Conservation (phyloP, 352 stramenopile genomes). For the Thraustotheca clavata region DNA sequence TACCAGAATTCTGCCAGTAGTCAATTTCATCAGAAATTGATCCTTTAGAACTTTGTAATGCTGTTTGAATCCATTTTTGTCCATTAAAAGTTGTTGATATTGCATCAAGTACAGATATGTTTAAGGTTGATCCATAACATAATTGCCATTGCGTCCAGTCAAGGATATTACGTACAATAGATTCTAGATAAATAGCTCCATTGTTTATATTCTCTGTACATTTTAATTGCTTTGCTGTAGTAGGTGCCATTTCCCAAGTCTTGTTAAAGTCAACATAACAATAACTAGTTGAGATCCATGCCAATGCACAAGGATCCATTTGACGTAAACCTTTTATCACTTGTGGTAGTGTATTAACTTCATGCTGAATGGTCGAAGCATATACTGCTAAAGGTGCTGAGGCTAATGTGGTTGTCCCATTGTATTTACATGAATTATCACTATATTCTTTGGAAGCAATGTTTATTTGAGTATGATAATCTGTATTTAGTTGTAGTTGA, state of each 20-base stretch:
- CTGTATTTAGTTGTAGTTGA: conserved; percentile 1
- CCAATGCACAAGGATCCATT: background rate
- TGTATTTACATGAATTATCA: background rate
- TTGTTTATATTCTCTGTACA: background rate
- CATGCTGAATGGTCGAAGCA: background rate
- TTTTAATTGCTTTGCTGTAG: background rate
- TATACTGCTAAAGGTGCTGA: background rate
- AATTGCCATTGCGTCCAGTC: background rate
- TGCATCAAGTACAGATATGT: background rate
- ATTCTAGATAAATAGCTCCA: conserved; percentile 13
- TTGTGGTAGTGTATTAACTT: background rate
- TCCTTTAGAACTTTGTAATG: background rate
- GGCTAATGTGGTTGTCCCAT: background rate
- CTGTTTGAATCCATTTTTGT: background rate
- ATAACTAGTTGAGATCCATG: background rate
- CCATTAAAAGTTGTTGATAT: background rate
- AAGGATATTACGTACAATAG: background rate
- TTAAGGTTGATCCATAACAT: background rate
- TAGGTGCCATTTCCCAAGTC: background rate
- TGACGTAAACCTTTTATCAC: background rate
- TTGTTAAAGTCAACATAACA: background rate
- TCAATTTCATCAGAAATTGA: background rate
- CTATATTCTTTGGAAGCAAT: background rate
- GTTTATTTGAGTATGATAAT: background rate
- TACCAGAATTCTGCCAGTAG: background rate